Conservation (phyloP, 805 yeast genomes). For the Monosporozyma servazzii region DNA sequence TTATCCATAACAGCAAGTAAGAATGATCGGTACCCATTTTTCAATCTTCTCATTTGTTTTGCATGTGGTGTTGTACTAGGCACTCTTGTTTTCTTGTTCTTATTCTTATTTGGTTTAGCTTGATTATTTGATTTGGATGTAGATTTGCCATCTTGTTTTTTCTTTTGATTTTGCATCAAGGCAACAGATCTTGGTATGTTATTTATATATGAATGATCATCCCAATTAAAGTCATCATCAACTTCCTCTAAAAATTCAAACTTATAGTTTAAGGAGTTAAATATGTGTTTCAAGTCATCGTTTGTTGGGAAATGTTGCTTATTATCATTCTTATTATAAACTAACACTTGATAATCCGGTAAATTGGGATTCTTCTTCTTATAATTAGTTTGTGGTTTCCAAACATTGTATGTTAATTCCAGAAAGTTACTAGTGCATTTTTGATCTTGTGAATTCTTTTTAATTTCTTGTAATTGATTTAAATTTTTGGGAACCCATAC, state of each 20-base stretch:
- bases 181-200: constrained; percentile 9
- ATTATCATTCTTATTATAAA: constrained; percentile 39
- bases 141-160: constrained; percentile 1
- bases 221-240: constrained; percentile 16
- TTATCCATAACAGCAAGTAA: constrained; percentile 63
- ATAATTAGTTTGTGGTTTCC: constrained; percentile 75
- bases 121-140: not conserved
- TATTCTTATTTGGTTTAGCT: constrained; percentile 1
- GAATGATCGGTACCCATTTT: constrained; percentile 44
- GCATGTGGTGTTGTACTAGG: constrained; percentile 11
- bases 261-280: constrained; percentile 26
- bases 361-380: constrained; percentile 57
- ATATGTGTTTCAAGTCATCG: constrained; percentile 32
- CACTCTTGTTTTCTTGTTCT: constrained; percentile 12
- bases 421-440: not conserved
- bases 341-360: constrained; percentile 69
- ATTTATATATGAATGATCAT: constrained; percentile 14
- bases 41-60: constrained; percentile 35
- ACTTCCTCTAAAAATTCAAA: constrained; percentile 28
- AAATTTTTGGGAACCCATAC: constrained; percentile 10
- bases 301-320: constrained; percentile 38
- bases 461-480: constrained; percentile 4
- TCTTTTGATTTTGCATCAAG: constrained; percentile 6
- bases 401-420: constrained; percentile 50
- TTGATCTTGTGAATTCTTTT: not conserved